Evolutionary conservation across 805 yeast genomes (phyloP).

Genomic region (Torulaspora gathmanii): DNA sequence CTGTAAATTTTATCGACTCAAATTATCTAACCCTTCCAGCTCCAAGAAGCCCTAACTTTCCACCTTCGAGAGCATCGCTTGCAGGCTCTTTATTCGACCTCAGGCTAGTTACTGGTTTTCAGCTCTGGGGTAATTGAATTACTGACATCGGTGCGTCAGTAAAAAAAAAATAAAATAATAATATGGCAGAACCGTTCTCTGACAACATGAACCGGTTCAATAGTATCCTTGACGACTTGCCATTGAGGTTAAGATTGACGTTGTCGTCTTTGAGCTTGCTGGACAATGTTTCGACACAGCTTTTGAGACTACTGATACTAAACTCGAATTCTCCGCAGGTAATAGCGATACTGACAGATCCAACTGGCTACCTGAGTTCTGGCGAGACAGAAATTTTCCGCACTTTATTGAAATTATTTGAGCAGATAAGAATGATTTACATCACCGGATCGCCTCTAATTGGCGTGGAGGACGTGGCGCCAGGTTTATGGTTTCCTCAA

Average conservation of each 20-base stretch:
- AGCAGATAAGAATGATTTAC: slow-evolving; percentile 67
- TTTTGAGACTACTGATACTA: slow-evolving; percentile 63
- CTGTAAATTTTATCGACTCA: background rate
- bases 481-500: slow-evolving; percentile 67
- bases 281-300: slow-evolving; percentile 78
- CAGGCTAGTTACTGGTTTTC: background rate
- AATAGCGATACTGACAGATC: slow-evolving; percentile 57
- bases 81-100: background rate
- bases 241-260: slow-evolving; percentile 53
- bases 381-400: slow-evolving; percentile 57
- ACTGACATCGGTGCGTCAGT: slow-evolving; percentile 8
- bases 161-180: slow-evolving; percentile 1
- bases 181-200: slow-evolving; percentile 15
- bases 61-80: background rate
- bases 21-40: background rate
- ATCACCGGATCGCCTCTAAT: slow-evolving; percentile 67
- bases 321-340: slow-evolving; percentile 50
- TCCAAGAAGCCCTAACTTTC: slow-evolving; percentile 1
- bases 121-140: background rate
- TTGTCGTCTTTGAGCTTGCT: slow-evolving; percentile 68
- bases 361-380: slow-evolving; percentile 51
- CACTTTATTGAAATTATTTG: slow-evolving; percentile 69
- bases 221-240: slow-evolving; percentile 27
- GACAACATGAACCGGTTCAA: slow-evolving; percentile 26
- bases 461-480: slow-evolving; percentile 62